These are phyloP conservation scores for Coelastrella sp. DNA, from an alignment of 139 green algal species.

Conservation along the genomic window DNA sequence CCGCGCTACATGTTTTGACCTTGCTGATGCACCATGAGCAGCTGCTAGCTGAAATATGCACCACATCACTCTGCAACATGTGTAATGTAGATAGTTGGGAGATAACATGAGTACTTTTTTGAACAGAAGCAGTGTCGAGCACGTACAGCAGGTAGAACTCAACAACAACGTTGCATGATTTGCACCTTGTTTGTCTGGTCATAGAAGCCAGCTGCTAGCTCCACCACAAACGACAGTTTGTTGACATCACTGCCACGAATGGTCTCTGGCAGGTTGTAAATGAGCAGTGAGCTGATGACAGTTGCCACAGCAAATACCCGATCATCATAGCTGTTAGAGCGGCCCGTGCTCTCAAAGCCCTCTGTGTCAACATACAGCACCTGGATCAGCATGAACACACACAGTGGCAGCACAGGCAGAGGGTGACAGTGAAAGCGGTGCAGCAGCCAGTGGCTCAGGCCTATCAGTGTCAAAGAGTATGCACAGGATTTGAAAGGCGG, in stretches of 20 bases:
- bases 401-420: background rate
- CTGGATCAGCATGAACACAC: background rate
- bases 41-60: no score
- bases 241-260: constrained; percentile 84
- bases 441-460: background rate
- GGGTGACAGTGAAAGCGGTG: background rate
- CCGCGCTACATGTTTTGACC: no score
- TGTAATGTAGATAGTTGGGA: background rate
- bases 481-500: background rate
- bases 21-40: no score
- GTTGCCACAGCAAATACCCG: constrained; percentile 93
- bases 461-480: background rate
- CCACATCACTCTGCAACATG: background rate
- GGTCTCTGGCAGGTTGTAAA: constrained; percentile 95
- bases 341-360: constrained; percentile 93
- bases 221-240: constrained; percentile 93
- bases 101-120: background rate
- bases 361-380: constrained; percentile 93
- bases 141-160: background rate
- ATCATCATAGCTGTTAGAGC: constrained; percentile 93
- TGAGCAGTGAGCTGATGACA: constrained; percentile 77
- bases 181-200: constrained; percentile 38
- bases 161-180: background rate
- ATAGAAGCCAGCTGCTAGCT: constrained; percentile 82
- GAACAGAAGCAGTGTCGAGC: background rate